Percentiles rank a stretch among this genome's conserved stretches.
Conservation (phyloP, 768 basidiomycete genomes). For the Pleurotus pulmonarius region DNA sequence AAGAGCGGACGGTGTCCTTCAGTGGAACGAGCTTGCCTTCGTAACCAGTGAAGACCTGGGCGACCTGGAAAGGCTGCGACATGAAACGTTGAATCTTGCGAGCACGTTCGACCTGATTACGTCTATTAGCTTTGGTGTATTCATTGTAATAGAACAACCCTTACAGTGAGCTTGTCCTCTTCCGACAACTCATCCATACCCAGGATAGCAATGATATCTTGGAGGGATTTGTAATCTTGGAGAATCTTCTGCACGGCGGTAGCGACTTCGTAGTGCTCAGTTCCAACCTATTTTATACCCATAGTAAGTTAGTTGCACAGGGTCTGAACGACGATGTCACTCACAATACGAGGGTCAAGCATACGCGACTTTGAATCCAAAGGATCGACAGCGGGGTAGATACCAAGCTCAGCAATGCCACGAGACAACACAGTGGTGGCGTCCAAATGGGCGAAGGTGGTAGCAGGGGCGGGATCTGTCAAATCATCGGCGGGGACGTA, state of each 20-base stretch:
- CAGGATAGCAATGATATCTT: conserved; percentile 99
- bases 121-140: neutral
- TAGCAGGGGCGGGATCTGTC: conserved; percentile 99
- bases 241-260: conserved; percentile 97
- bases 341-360: conserved; percentile 98
- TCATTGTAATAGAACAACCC: conserved; percentile 19
- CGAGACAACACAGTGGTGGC: conserved; percentile 99
- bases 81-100: conserved; percentile 99
- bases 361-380: conserved; percentile 99
- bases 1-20: conserved; percentile 94
- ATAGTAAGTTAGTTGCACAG: conserved; percentile 2
- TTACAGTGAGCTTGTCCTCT: conserved; percentile 97
- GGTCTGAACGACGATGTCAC: conserved; percentile 20
- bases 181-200: conserved; percentile 99
- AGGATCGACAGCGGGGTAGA: conserved; percentile 99
- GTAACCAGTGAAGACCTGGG: conserved; percentile 99
- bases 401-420: conserved; percentile 98
- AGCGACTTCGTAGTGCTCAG: conserved; percentile 94
- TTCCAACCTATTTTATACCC: conserved; percentile 52
- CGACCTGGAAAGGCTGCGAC: conserved; percentile 99
- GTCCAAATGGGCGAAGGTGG: conserved; percentile 99
- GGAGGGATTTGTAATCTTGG: conserved; percentile 94
- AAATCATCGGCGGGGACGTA: conserved; percentile 99
- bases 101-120: conserved; percentile 82
- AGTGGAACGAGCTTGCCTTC: conserved; percentile 96